phyloP scores from a whole-genome alignment of 1,139 yeast genomes.

The Sugiyamaella japonica region DNA sequence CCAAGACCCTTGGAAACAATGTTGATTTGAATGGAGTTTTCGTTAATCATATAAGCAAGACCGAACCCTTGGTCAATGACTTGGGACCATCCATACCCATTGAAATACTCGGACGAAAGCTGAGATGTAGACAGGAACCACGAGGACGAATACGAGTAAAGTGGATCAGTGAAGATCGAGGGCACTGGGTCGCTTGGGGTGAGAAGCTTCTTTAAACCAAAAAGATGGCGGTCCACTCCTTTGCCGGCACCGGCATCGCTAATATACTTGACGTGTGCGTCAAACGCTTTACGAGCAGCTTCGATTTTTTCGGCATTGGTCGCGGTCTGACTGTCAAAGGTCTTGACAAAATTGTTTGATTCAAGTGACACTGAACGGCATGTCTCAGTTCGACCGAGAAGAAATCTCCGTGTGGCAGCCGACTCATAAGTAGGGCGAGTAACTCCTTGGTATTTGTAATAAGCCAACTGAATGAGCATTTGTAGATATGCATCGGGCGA shows the following conservation, averaged over 20 bases:
- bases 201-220: conserved; percentile 80
- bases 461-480: conserved; percentile 77
- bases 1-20: conserved; percentile 76
- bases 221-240: conserved; percentile 93
- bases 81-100: conserved; percentile 96
- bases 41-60: conserved; percentile 87
- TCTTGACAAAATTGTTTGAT: conserved; percentile 68
- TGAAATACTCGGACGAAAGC: conserved; percentile 81
- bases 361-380: conserved; percentile 85
- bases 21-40: conserved; percentile 83
- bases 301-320: conserved; percentile 59
- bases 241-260: conserved; percentile 78
- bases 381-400: conserved; percentile 94
- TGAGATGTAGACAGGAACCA: conserved; percentile 94
- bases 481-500: conserved; percentile 82
- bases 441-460: conserved; percentile 78
- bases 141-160: conserved; percentile 68
- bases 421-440: conserved; percentile 93
- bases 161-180: conserved; percentile 71
- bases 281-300: conserved; percentile 71
- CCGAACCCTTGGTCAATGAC: conserved; percentile 95
- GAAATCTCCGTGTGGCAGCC: conserved; percentile 88
- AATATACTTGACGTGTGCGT: conserved; percentile 74
- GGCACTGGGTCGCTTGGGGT: conserved; percentile 63
- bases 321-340: conserved; percentile 66